A percentile compares a stretch with the other conserved stretches of the same genome.
These are phyloP conservation scores for Fraxinus excelsior DNA, from an alignment of 257 asterid species.

Conservation along the genomic window DNA sequence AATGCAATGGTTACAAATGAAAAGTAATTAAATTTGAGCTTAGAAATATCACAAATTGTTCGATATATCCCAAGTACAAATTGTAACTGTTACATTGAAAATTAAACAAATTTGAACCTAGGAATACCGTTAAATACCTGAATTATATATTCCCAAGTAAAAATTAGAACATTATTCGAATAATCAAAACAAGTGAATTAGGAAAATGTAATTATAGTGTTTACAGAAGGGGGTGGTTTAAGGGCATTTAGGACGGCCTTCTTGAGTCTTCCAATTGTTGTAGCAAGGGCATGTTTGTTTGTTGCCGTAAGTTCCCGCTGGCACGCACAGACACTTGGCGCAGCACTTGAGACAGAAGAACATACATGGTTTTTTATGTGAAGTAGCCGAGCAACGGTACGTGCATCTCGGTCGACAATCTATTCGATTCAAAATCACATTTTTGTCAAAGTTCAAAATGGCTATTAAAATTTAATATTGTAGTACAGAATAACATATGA, in stretches of 20 bases:
- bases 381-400: conserved; percentile 36
- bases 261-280: conserved; percentile 44
- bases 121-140: neutral
- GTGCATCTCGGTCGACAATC: conserved; percentile 33
- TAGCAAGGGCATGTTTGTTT: conserved; percentile 42
- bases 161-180: neutral
- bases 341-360: conserved; percentile 37
- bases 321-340: conserved; percentile 37
- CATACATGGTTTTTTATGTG: conserved; percentile 47
- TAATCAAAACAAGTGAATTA: neutral
- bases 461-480: no score
- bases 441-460: neutral
- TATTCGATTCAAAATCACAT: neutral
- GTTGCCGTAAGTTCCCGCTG: conserved; percentile 36
- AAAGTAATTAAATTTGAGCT: neutral
- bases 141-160: neutral
- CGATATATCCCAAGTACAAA: neutral
- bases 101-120: neutral
- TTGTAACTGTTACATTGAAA: neutral
- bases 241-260: conserved; percentile 47
- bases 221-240: neutral
- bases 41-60: neutral
- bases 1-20: neutral
- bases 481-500: no score
- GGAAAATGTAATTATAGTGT: neutral